Percentiles rank a stretch among this genome's conserved stretches.
Conservation (phyloP, 2,329 filamentous ascomycete genomes). For the Phialophora tarda region DNA sequence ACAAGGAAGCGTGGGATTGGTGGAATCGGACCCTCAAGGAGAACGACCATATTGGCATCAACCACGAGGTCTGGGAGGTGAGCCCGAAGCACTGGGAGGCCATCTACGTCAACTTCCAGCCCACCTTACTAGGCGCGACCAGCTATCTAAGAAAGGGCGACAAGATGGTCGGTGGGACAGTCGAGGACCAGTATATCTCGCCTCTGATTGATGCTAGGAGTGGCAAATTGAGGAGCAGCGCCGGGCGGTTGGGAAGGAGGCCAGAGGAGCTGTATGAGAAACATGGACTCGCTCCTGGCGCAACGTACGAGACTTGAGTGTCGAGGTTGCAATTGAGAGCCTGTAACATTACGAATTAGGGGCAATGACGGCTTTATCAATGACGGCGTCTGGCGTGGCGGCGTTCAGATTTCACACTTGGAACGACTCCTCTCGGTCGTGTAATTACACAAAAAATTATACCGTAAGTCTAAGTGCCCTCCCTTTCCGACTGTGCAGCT, state of each 20-base stretch:
- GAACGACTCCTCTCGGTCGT: neutral
- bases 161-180: conserved; percentile 36
- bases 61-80: conserved; percentile 53
- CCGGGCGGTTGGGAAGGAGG: conserved; percentile 34
- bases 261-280: conserved; percentile 29
- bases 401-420: neutral
- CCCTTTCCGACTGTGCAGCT: no score
- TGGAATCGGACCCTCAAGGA: conserved; percentile 48
- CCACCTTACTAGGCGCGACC: conserved; percentile 43
- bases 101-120: conserved; percentile 51
- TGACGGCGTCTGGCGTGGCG: neutral
- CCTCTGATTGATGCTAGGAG: conserved; percentile 37
- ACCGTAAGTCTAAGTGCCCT: neutral
- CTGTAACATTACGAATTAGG: neutral
- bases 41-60: conserved; percentile 51
- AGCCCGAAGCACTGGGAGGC: conserved; percentile 51
- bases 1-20: conserved; percentile 53
- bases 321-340: neutral
- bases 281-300: conserved; percentile 21
- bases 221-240: conserved; percentile 37
- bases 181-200: conserved; percentile 37
- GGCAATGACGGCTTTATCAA: neutral
- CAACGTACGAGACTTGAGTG: conserved; percentile 13
- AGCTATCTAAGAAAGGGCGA: conserved; percentile 36
- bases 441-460: neutral